Evolutionary conservation across 2,329 filamentous ascomycete genomes (phyloP).

Genomic region (Volutella citrinella): DNA sequence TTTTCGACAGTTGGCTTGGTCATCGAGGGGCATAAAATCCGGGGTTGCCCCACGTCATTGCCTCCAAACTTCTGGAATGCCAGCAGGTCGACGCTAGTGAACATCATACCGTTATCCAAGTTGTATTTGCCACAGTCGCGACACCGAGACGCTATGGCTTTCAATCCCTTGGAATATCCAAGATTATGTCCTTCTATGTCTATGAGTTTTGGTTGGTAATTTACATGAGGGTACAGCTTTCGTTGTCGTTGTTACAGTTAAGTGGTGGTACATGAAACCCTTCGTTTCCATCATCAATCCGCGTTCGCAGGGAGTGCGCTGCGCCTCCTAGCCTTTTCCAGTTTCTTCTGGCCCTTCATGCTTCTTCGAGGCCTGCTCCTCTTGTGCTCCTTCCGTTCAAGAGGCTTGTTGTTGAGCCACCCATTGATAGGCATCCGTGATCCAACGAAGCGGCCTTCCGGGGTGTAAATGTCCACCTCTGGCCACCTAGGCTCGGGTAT

Average conservation of each 20-base stretch:
- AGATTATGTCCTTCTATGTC: too few relatives aligned
- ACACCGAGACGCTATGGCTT: too few relatives aligned
- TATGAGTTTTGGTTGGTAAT: conserved; percentile 1
- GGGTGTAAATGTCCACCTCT: conserved; percentile 79
- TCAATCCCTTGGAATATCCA: too few relatives aligned
- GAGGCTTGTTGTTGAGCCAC: conserved; percentile 61
- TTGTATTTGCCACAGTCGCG: too few relatives aligned
- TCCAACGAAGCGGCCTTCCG: conserved; percentile 77
- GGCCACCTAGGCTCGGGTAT: conserved; percentile 52
- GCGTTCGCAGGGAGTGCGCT: too few relatives aligned
- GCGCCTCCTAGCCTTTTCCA: conserved; percentile 29
- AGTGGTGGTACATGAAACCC: conserved; percentile 9
- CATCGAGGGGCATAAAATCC: conserved; percentile 16
- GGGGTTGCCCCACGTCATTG: conserved; percentile 12
- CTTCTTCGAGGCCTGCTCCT: conserved; percentile 61
- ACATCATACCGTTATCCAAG: too few relatives aligned
- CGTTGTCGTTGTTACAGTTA: not conserved
- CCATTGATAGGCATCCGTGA: conserved; percentile 67
- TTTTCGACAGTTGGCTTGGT: not conserved
- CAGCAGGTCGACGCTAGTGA: not conserved
- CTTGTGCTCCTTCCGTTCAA: conserved; percentile 44
- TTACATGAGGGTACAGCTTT: not conserved
- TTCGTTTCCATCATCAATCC: conserved; percentile 7
- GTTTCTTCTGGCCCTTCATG: conserved; percentile 62
- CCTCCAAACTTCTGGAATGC: conserved; percentile 4